Base-by-base conservation (phyloP, 2,329 filamentous ascomycete species). In the Kalaharituber pfeilii region DNA sequence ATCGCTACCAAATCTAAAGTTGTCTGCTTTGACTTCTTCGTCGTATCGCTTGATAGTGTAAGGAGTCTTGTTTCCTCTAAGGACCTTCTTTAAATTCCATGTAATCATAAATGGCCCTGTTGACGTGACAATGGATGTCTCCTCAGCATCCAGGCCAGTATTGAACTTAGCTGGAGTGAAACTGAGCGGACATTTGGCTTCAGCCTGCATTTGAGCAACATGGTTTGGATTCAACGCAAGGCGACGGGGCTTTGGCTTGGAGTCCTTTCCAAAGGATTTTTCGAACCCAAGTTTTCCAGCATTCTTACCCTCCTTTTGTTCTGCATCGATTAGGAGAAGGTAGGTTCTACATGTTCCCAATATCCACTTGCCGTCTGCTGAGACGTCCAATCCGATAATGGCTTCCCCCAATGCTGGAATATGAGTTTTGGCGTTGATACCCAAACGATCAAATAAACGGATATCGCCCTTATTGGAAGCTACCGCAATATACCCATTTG, bases 221-320 rank as follows among this genome's bases (percentile, higher is more conserved):
- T 98, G 91, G 57, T 85, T 81, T 0, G 91, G 91, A 5, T 84
- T 88, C 33, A 98, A 76, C 11, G 82, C 86, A 9, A 98, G 79
- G 62, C 91, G 86, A 53, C 86, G 83, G 30, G 91, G 91, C 64
- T 94, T 86, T 1, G 91, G 91, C 69, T 98, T 98, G 20, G 81
- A 77, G 66, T 95, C 88, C 61, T 94, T 93, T 2, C 84, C 81
- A 65, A 98, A 98, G 0, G 86, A 74, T 67, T 84, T 88, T 69
- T 98, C 88, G 66, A 98, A 98, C 1, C 91, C 91, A n/a, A 98
- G 81, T 69, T 94, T 94, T 66, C 91, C 91, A 66, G 91, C 86
- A 61, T 96, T 94, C 75, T 95, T 96, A 67, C 91, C 91, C 1
- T 81, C 78, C 66, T 91, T 87, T 66, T 98, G 91, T 62, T 89